Evolutionary conservation across 1,139 yeast species (phyloP), one percentile per base, ranked within the genome.

Genomic region (Sugiyamaella japonica): DNA sequence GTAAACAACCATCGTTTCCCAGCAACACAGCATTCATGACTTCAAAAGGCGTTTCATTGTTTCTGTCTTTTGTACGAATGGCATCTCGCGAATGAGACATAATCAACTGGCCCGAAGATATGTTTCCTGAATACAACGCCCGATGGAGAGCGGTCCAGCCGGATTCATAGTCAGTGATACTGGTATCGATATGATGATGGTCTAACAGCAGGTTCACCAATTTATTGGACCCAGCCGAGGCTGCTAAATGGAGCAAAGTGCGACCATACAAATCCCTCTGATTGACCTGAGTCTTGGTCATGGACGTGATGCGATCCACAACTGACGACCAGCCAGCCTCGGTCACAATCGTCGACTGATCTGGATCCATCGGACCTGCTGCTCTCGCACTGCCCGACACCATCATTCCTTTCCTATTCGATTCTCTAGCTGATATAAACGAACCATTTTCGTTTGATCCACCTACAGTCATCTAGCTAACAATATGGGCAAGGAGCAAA

Each of bases 81-180:
- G 82, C 66, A 7, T 78, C 81, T 32, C 68, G 68, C 37, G 61
- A 61, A 47, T 61, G 63, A 31, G 76, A 79, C 50, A 83, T 66
- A 46, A 86, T 66, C 12, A 75, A 70, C 59, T 76, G 79, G 12
- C 85, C 84, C 64, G 85, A 80, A 7, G 79, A 66, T 28, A 86
- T 68, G 55, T 84, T 77, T 56, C 86, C 89, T 66, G 76, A 72
- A 62, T 75, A 82, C 42, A 86, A 75, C 41, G 83, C 84, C 63
- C 81, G 80, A 69, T 91, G 97, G 43, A 90, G 73, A 32, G 90
- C 83, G 40, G 89, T 86, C 87, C 96, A 90, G 0, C 90, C 89
- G 65, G 82, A 89, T 68, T 91, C 97, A 55, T 74, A 75, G 67
- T 91, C 97, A 1, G 75, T 71, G 0, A 78, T 67, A 9, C 67